phyloP scores from a whole-genome alignment of 2,329 filamentous ascomycete genomes.

The Beauveria brongniartii region DNA sequence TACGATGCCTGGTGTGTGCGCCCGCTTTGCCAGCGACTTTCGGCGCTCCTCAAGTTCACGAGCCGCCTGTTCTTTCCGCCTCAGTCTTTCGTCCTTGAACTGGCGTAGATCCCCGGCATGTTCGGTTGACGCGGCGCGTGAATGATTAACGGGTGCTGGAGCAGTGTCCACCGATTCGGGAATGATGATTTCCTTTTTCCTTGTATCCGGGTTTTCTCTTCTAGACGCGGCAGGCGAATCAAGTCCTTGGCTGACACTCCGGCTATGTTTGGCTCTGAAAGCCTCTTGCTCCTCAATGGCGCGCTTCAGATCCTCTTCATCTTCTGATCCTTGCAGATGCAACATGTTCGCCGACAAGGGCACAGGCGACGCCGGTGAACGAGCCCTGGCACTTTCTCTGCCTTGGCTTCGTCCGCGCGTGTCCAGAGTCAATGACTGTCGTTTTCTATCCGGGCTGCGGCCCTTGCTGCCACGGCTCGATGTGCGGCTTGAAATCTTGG shows the following conservation, averaged over 20 bases:
- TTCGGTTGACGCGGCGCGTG: slow-evolving; percentile 34
- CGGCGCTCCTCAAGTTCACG: slow-evolving; percentile 83
- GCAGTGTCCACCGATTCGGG: slow-evolving; percentile 24
- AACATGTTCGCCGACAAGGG: slow-evolving; percentile 54
- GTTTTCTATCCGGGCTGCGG: slow-evolving; percentile 38
- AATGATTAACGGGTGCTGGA: slow-evolving; percentile 21
- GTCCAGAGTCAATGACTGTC: slow-evolving; percentile 34
- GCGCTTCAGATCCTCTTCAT: slow-evolving; percentile 52
- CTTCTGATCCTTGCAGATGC: slow-evolving; percentile 44
- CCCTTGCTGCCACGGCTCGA: slow-evolving; percentile 40
- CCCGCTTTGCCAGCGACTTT: slow-evolving; percentile 71
- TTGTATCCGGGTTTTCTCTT: slow-evolving; percentile 32
- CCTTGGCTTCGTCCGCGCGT: slow-evolving; percentile 56
- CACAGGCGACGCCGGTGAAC: slow-evolving; percentile 74
- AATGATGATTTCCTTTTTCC: slow-evolving; percentile 21
- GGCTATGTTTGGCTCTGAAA: slow-evolving; percentile 47
- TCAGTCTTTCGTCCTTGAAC: slow-evolving; percentile 52
- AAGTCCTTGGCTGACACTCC: slow-evolving; percentile 38
- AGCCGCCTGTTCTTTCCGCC: slow-evolving; percentile 67
- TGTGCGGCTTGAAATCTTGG: slow-evolving; percentile 34
- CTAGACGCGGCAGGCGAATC: slow-evolving; percentile 27
- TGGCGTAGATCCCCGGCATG: slow-evolving; percentile 46
- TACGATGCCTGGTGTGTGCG: slow-evolving; percentile 71
- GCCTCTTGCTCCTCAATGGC: slow-evolving; percentile 46
- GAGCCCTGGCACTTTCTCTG: slow-evolving; percentile 47